Base-by-base conservation (phyloP, 371 early-diverging fungal species). In the Coemansia sp. region DNA sequence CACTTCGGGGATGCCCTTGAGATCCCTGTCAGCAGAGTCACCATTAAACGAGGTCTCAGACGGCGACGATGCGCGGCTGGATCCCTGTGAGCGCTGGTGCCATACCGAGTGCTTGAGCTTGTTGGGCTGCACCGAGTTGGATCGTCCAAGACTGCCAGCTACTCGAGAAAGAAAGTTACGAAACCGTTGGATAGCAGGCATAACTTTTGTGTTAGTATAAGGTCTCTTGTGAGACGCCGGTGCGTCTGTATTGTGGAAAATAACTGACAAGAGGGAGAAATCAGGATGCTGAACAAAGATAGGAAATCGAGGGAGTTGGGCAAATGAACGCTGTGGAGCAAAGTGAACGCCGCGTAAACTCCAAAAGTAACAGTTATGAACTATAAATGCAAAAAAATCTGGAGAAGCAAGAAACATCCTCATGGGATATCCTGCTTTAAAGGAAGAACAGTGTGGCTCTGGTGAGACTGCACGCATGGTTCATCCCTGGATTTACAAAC, bases 61-160 rank as follows among this genome's bases (percentile, higher is more conserved):
- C 24, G 73, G 65, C 58, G 70, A 63, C 24, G 71, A 66, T 16
- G 75, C 63, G 31, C 64, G 75, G 56, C 75, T 74, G 29, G 71
- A 70, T 27, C 56, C 60, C 59, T 60, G 56, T 16, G 75, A 66
- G 56, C 63, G 66, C 64, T 66, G 75, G 52, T 53, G 75, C 75
- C 71, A 70, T 22, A 69, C 53, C n/a, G 70, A 63, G 26, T 53
- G 50, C 45, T 62, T 66, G 56, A 74, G 70, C 58, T 74, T 74
- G 66, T 67, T 63, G 5, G 59, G 70, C 54, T 62, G 64, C 29
- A 42, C 47, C 39, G 70, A 63, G 31, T 69, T 67, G 27, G 75
- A 66, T 18, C 75, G 75, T 22, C 71, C 67, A 26, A 70, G 71
- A n/a, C 67, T 63, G 18, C 67, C 67, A n/a, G 75, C 75, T 74